Conservation (phyloP, 2,329 filamentous ascomycete genomes). For the Alternaria viburni region DNA sequence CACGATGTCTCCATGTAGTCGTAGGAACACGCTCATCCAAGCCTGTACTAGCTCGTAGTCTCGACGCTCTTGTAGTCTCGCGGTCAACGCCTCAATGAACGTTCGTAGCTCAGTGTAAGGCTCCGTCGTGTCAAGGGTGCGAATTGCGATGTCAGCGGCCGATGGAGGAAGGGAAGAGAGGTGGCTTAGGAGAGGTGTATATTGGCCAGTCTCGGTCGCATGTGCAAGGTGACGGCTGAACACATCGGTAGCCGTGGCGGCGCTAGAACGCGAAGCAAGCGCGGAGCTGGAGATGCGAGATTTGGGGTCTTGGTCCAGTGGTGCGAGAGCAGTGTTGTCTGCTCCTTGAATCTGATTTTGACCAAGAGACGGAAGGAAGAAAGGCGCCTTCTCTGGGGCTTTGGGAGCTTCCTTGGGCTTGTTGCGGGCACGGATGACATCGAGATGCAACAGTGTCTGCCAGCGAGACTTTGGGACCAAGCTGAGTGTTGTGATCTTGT, state of each 20-base stretch:
- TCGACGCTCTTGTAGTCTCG: constrained; percentile 68
- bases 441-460: constrained; percentile 92
- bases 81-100: constrained; percentile 83
- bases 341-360: constrained; percentile 26
- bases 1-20: constrained; percentile 73
- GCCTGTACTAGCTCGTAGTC: constrained; percentile 96
- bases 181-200: constrained; percentile 73
- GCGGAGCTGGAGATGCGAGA: constrained; percentile 46
- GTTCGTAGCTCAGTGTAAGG: constrained; percentile 73
- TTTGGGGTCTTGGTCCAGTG: constrained; percentile 22
- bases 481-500: constrained; percentile 85
- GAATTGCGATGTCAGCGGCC: constrained; percentile 87
- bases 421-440: constrained; percentile 89
- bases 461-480: constrained; percentile 88
- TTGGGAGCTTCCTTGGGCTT: constrained; percentile 93
- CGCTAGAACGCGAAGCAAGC: constrained; percentile 37
- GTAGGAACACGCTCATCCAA: constrained; percentile 95
- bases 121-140: constrained; percentile 67
- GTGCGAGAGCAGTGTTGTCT: constrained; percentile 19
- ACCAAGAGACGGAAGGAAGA: constrained; percentile 81
- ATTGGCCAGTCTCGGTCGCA: constrained; percentile 62
- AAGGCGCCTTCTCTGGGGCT: constrained; percentile 89
- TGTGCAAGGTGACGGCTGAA: constrained; percentile 59
- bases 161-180: constrained; percentile 83
- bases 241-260: constrained; percentile 39